Base-by-base conservation (phyloP, 331 rosid genomes). In the Malus hybrid region DNA sequence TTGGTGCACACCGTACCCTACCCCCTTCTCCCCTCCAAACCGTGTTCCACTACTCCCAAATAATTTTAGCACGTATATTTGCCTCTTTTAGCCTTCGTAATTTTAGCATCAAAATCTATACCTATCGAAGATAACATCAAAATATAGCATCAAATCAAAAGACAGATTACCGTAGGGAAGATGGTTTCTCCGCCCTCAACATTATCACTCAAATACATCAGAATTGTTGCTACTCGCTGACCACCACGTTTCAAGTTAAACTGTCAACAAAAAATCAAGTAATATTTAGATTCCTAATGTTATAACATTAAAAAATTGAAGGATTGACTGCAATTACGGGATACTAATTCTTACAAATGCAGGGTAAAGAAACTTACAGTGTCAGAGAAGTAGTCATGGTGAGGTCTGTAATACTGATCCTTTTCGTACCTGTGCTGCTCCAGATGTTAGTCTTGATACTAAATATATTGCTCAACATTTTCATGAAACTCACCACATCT, bases 361-460 rank as follows among this genome's bases (percentile, higher is more conserved):
- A 54, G 50, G 72, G 63, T 27, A 9, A 70, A 70, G 19, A 73
- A 59, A 75, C 97, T 94, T 79, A 94, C 99, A 33, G 97, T 86
- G 72, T 94, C 99, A 80, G 99, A 87, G 77, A 94, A 94, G 81
- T 90, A 94, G 91, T 94, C 99, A 73, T 94, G 99, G 83, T 94
- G 99, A 3, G 99, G 91, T 76, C 72, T 89, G 90, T 94, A 94
- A 82, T 61, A 94, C 89, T 94, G 93, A 67, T 71, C 71, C 89
- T 90, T 90, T 85, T 94, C 97, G 75, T 94, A 94, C 91, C 99
- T 94, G 97, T 73, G 85, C 96, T 94, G 96, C 96, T 85, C 87
- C 79, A 90, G 83, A 86, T 80, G 93, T 94, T 88, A 94, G 91
- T 82, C 77, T 83, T 80, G 82, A 74, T 76, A 62, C 80, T 81